Evolutionary conservation across 169 alveolate genomes (phyloP), one percentile per base, ranked within the genome.

Genomic region (Plasmodium vinckei): DNA sequence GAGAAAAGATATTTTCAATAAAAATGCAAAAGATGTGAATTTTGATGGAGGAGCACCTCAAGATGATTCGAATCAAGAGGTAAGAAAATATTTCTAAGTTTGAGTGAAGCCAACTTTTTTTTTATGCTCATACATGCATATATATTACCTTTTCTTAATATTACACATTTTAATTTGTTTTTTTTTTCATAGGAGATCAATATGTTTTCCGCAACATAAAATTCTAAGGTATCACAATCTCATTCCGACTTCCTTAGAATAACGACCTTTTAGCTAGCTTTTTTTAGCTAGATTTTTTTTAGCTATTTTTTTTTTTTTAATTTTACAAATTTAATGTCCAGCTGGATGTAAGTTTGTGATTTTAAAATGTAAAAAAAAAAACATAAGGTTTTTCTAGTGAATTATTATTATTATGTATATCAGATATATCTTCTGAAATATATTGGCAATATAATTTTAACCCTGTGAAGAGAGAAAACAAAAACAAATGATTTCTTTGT

Each of bases 1-100:
- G 96, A 89, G 87, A 90, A 92, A 91, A 63, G 87, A 89, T 42
- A 89, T 92, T 56, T 86, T 88, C 39, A 88, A 79, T 23, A 86
- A 89, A 53, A 61, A 61, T 21, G 44, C 71, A 5, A 86, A 87
- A 59, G 64, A 51, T 33, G 87, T 21, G 5, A 61, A 25, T 39
- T 4, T 56, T 25, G 75, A 73, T 10, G 15, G 12, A 12, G 33
- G 12, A n/a, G n/a, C 51, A 19, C 42, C 42, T 33, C 73, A 46
- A 1, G 84, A 82, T 17, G 84, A 82, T 12, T 10, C 77, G 10
- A 54, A 57, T 5, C 72, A 13, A 57, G 90, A 82, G 90, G 88
- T 73, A n/a, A 15, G 69, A 5, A 47, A 12, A 51, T n/a, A 9
- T 51, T 51, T 51, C 4, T 9, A 9, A 13, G 12, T 2, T 23